Base-by-base conservation (phyloP, 441 rosid species). In the Croton setiger region DNA sequence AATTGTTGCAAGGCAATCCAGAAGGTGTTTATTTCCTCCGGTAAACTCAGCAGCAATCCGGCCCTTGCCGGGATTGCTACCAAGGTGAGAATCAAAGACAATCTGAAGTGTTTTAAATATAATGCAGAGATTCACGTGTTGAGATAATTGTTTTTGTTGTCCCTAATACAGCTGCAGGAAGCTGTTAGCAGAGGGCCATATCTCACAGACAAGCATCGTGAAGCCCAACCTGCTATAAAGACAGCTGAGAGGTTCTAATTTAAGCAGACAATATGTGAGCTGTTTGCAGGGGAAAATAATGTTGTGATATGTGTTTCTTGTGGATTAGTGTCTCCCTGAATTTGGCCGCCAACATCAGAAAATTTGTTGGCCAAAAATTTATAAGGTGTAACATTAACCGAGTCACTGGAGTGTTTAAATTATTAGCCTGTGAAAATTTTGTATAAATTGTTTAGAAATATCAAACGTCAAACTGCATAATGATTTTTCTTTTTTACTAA, bases 101-200 rank as follows among this genome's bases (percentile, higher is more conserved):
- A 21, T 13, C 55, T 37, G 41, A 7, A 37, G 41, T 37, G 8
- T 4, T 37, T 4, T 4, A 37, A 37, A 37, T 37, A 37, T 4
- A 37, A 37, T 27, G 2, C 31, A 37, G 0, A 37, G 8, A 37
- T 37, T 37, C 1, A 37, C 0, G n/a, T 6, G n/a, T 45, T 3
- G 0, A 10, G 2, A 5, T 45, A 1, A 1, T 45, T 45, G 11
- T 45, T 31, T 66, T 20, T 6, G 36, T 52, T 12, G 20, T 53
- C 20, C 17, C 71, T 0, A 13, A 15, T 69, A 76, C 87, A 94
- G 98, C 76, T 94, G 84, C 90, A 85, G 72, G 97, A 87, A 79
- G 91, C 96, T 72, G 92, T 91, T 57, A 74, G 79, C 67, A 90
- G 82, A 70, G 97, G 96, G 59, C 97, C 97, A 7, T 91, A 82